Evolutionary conservation across 1,284 basidiomycete genomes (phyloP).

Genomic region (Cerrena zonata): DNA sequence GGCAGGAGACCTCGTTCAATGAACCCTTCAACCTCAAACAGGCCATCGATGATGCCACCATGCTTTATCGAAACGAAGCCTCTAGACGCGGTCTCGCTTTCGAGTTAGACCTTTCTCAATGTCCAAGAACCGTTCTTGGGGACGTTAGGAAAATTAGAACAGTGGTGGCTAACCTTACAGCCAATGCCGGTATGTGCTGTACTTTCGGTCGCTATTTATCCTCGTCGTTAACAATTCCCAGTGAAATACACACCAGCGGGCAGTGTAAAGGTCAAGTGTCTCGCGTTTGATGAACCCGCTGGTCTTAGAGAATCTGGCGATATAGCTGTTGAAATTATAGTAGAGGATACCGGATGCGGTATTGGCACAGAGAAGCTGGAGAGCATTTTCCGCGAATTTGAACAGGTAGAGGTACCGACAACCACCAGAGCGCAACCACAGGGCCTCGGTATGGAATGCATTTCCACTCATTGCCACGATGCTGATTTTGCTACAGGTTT

Average conservation of each 20-base stretch:
- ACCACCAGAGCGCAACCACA: conserved; percentile 20
- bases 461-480: background rate
- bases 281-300: conserved; percentile 46
- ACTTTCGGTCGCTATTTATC: background rate
- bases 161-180: conserved; percentile 78
- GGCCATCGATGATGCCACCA: conserved; percentile 67
- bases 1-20: conserved; percentile 74
- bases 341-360: conserved; percentile 77
- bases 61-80: conserved; percentile 66
- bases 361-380: conserved; percentile 71
- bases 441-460: conserved; percentile 43
- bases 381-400: conserved; percentile 81
- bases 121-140: conserved; percentile 61
- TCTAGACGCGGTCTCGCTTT: conserved; percentile 63
- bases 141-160: conserved; percentile 75
- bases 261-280: conserved; percentile 61
- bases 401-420: conserved; percentile 60
- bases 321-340: conserved; percentile 66
- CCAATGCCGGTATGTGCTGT: conserved; percentile 62
- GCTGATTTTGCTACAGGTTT: conserved; percentile 41
- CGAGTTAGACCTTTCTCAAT: conserved; percentile 46
- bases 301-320: conserved; percentile 42
- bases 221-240: conserved; percentile 21
- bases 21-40: conserved; percentile 74
- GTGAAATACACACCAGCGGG: conserved; percentile 76